Evolutionary conservation across 768 basidiomycete species (phyloP), one percentile per base, ranked within the genome.

Genomic region (Cystobasidium ongulense): DNA sequence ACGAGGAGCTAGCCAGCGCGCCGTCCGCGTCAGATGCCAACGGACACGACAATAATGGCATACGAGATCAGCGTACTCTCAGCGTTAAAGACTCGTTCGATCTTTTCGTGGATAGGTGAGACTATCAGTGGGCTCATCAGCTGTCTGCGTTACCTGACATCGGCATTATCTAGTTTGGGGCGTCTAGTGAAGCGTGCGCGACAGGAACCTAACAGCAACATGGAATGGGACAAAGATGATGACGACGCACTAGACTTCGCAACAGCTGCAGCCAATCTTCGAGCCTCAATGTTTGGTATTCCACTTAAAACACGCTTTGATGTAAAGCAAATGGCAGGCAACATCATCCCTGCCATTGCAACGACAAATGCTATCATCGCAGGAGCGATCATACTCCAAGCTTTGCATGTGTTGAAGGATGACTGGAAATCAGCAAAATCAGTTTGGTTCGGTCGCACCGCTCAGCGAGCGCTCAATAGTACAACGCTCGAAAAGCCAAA

Each of bases 301-400:
- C 85, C 86, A 5, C 85, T 84, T 2, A 93, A 94, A 84, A 97
- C 92, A 0, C 86, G 92, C 18, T 99, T 95, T 91, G 89, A 97
- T 80, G 88, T 99, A 63, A 99, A 99, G 86, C 92, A 97, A 82
- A 98, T 97, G 91, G 96, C 96, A 0, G 96, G 96, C 11, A 99
- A 99, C 81, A 98, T 99, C 78, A 99, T 98, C 76, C 96, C 96
- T 5, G 96, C 96, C 0, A 98, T 99, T 78, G 96, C 96, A 3
- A 99, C 96, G 1, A 99, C 96, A 27, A 99, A 99, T 80, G 96
- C 96, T 11, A 91, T 99, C 81, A 88, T 98, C 76, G 90, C 96
- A 0, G 96, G 95, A 0, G 84, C 95, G 43, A 92, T 98, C 79
- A 93, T 98, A 27, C 85, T 97, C 54, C 94, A 97, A 80, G 90